These are phyloP conservation scores for Alternaria arborescens DNA, from an alignment of 2,329 filamentous ascomycete genomes.

Conservation along the genomic window DNA sequence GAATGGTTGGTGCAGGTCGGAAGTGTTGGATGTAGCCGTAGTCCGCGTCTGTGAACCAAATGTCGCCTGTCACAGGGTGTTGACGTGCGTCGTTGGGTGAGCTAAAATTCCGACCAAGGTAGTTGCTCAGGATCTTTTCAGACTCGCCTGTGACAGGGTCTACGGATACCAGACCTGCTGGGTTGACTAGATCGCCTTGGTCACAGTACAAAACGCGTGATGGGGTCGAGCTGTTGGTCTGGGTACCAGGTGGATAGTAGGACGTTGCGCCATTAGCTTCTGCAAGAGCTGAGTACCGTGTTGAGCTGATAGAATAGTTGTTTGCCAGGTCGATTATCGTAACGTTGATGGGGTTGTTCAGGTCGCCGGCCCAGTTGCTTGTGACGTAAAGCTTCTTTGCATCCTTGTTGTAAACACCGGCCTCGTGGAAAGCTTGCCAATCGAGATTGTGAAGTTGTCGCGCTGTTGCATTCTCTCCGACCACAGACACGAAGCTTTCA, in stretches of 20 bases:
- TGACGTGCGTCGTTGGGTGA: slow-evolving; percentile 55
- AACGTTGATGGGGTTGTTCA: slow-evolving; percentile 47
- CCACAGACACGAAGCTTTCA: slow-evolving; percentile 41
- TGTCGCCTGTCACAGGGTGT: slow-evolving; percentile 54
- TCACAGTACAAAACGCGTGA: slow-evolving; percentile 46
- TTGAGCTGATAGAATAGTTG: slow-evolving; percentile 48
- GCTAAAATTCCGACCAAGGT: slow-evolving; percentile 58
- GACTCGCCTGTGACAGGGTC: slow-evolving; percentile 56
- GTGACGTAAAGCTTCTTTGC: slow-evolving; percentile 55
- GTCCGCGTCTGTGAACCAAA: slow-evolving; percentile 61
- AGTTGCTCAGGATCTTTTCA: slow-evolving; percentile 56
- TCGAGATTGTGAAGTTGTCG: slow-evolving; percentile 43
- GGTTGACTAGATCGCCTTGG: slow-evolving; percentile 51
- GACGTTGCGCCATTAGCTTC: slow-evolving; percentile 50
- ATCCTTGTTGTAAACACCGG: slow-evolving; percentile 44
- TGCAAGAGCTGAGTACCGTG: slow-evolving; percentile 52
- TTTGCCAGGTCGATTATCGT: slow-evolving; percentile 52
- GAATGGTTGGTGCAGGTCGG: slow-evolving; percentile 42
- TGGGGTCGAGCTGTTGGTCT: slow-evolving; percentile 33
- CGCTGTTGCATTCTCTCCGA: slow-evolving; percentile 44
- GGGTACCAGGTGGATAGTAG: slow-evolving; percentile 44
- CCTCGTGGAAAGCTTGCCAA: slow-evolving; percentile 53
- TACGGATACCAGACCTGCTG: slow-evolving; percentile 54
- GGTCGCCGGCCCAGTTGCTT: slow-evolving; percentile 46
- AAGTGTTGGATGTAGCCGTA: slow-evolving; percentile 46